Evolutionary conservation across 139 green algal genomes (phyloP).

Genomic region (Chlamydomonas eustigma): DNA sequence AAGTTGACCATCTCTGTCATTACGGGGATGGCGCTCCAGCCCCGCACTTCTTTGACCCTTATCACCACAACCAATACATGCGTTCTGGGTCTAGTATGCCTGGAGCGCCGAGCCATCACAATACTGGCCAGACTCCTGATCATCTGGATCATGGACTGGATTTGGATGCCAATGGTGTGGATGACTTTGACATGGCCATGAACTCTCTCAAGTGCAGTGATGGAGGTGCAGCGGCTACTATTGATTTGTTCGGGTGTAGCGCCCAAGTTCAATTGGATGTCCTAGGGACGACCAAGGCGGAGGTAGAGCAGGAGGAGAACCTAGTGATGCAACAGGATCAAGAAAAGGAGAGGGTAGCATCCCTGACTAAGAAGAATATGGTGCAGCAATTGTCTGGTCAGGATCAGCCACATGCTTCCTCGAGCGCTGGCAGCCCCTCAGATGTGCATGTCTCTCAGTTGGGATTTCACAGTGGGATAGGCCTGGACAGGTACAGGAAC

Average conservation of each 20-base stretch:
- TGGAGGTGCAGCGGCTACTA: neutral
- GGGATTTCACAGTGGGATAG: neutral
- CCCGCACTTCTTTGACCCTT: neutral
- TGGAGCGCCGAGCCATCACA: neutral
- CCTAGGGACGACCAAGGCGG: neutral
- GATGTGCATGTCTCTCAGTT: neutral
- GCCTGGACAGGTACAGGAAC: too few relatives aligned
- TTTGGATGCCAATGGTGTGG: neutral
- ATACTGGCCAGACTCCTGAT: too few relatives aligned
- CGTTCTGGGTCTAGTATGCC: neutral
- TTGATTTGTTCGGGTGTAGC: neutral
- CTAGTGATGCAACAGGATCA: neutral
- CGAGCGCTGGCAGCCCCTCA: neutral
- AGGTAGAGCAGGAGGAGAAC: neutral
- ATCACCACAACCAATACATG: neutral
- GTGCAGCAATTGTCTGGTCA: neutral
- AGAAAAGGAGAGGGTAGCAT: neutral
- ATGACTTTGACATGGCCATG: constrained; percentile 1
- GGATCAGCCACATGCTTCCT: neutral
- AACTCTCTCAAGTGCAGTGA: neutral
- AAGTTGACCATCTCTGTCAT: neutral
- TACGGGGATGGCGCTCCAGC: neutral
- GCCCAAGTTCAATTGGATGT: neutral
- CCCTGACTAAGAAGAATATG: too few relatives aligned
- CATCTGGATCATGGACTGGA: neutral